Base-by-base conservation (phyloP, 305 asterid species). In the Ilex paraguariensis region DNA sequence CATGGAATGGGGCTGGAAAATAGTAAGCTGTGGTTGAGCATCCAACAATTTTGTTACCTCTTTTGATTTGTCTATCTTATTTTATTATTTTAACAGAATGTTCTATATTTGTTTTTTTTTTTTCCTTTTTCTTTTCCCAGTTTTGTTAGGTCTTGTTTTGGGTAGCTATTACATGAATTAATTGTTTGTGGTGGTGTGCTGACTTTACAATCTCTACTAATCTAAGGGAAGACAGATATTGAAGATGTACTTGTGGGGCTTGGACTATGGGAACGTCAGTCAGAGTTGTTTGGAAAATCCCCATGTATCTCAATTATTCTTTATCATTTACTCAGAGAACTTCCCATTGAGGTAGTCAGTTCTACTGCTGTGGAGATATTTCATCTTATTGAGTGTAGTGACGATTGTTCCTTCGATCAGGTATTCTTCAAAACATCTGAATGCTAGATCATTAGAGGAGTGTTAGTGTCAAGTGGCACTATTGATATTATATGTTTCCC, bases 311-410 rank as follows among this genome's bases (percentile, higher is more conserved):
- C 97, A 16, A 63, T 91, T 51, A 51, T 86, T 62, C 95, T 91
- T 73, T 90, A 87, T 71, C 78, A 87, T 72, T 70, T 87, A 67
- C 79, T 87, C 64, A 84, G 78, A 74, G 95, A 87, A 70, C 96
- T 91, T 67, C 96, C 95, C 13, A 62, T 70, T 69, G 85, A 72
- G 57, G 70, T 79, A 65, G 74, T 71, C 72, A 84, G 85, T 74
- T 75, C 75, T 59, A 71, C 77, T 73, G 88, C 93, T 7, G 57
- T 86, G 79, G 91, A 79, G 75, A 75, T 91, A 61, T 85, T 87
- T 56, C 76, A 80, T 77, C 79, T 86, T 54, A 77, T 91, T 75
- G 95, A 78, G 70, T 60, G 68, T 61, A 73, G 84, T 44, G 60
- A 68, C 54, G 96, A 87, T 79, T 54, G 65, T 72, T 81, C 95